phyloP scores from a whole-genome alignment of 202 grass and related monocot genomes.

The Zizania palustris region DNA sequence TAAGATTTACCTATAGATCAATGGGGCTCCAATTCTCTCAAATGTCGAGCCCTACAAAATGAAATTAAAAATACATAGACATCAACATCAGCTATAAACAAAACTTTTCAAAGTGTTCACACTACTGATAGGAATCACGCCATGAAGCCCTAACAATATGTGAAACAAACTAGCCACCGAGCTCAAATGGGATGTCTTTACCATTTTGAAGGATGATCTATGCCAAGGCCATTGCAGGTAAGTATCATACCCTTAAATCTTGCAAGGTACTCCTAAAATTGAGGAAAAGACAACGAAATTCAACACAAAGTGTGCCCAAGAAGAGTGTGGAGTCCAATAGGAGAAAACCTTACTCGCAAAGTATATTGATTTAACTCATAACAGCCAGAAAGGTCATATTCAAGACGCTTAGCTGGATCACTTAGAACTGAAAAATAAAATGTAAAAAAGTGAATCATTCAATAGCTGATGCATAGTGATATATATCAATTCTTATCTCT shows the following conservation, averaged over 20 bases:
- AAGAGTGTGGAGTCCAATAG: not conserved
- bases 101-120: not conserved
- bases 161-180: not conserved
- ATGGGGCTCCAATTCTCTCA: conserved; percentile 56
- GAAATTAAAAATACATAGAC: conserved; percentile 21
- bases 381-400: conserved; percentile 67
- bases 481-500: not conserved
- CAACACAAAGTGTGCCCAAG: not conserved
- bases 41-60: conserved; percentile 50
- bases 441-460: conserved; percentile 7
- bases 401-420: conserved; percentile 62
- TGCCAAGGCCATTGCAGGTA: conserved; percentile 83
- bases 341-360: conserved; percentile 51
- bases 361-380: conserved; percentile 70
- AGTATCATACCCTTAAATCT: conserved; percentile 90
- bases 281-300: conserved; percentile 17
- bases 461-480: not conserved
- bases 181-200: conserved; percentile 28
- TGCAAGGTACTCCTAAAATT: conserved; percentile 76
- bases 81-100: not conserved
- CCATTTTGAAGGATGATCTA: conserved; percentile 60
- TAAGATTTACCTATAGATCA: conserved; percentile 44
- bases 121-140: not conserved
- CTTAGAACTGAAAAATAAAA: conserved; percentile 58
- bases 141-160: not conserved